Conservation (phyloP, 2,329 filamentous ascomycete genomes). For the Trichoderma guizhouense region DNA sequence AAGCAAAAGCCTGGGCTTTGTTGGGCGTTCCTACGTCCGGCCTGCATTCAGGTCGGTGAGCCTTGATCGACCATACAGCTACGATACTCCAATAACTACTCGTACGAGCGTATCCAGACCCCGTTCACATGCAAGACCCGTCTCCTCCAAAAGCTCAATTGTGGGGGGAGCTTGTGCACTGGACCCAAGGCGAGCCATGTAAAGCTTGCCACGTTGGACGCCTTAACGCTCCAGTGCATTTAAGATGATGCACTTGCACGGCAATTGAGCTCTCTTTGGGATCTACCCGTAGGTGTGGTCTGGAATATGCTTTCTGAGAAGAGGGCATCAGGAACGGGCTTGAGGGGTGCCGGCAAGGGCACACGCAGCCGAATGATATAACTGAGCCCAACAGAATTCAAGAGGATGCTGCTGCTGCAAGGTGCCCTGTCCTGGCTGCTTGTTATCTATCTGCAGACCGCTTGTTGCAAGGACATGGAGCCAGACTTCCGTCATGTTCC, state of each 20-base stretch:
- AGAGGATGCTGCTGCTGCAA: background rate
- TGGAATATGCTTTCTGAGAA: background rate
- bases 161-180: background rate
- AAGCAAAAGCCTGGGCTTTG: background rate
- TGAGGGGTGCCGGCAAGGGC: background rate
- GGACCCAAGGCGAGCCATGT: background rate
- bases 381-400: slow-evolving; percentile 9
- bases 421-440: background rate
- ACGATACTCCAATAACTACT: background rate
- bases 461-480: slow-evolving; percentile 3
- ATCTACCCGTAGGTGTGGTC: background rate
- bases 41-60: slow-evolving; percentile 1
- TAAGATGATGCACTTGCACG: background rate
- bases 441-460: slow-evolving; percentile 10
- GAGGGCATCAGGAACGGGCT: background rate
- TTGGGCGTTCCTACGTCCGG: background rate
- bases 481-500: background rate
- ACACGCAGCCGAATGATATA: background rate
- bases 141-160: background rate
- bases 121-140: background rate
- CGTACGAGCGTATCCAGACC: background rate
- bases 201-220: slow-evolving; percentile 6
- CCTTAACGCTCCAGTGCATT: background rate
- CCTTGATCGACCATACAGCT: slow-evolving; percentile 10
- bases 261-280: background rate